Evolutionary conservation across 1,284 basidiomycete genomes (phyloP).

Genomic region (Coriolopsis trogii): DNA sequence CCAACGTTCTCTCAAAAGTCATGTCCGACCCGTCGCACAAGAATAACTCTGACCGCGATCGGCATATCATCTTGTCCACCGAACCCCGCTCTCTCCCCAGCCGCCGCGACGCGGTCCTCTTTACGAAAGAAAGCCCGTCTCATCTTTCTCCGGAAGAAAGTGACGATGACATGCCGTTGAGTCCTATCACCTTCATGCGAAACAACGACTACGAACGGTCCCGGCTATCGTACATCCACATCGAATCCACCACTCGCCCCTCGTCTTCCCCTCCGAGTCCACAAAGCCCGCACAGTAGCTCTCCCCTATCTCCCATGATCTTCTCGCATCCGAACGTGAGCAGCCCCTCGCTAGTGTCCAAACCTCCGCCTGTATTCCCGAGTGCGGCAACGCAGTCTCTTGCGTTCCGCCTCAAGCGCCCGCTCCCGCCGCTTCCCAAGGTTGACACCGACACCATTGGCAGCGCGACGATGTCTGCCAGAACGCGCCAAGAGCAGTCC

Average conservation of each 20-base stretch:
- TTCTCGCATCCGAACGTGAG: conserved; percentile 20
- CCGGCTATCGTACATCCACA: conserved; percentile 11
- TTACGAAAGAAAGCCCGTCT: conserved; percentile 6
- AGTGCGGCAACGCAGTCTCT: conserved; percentile 10
- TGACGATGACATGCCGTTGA: conserved; percentile 21
- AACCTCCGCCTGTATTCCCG: conserved; percentile 12
- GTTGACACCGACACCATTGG: conserved; percentile 14
- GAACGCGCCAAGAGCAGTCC: conserved; percentile 8
- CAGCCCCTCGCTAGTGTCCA: conserved; percentile 10
- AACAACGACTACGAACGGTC: conserved; percentile 21
- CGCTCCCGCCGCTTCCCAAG: conserved; percentile 21
- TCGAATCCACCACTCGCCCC: conserved; percentile 7
- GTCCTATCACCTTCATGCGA: conserved; percentile 19
- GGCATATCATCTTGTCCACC: conserved; percentile 11
- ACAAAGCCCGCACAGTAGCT: not conserved
- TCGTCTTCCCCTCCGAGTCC: conserved; percentile 12
- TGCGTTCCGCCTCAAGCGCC: conserved; percentile 13
- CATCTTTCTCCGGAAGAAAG: conserved; percentile 24
- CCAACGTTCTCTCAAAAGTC: conserved; percentile 12
- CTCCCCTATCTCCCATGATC: conserved; percentile 12
- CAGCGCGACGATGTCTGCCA: not conserved
- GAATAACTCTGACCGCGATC: conserved; percentile 2
- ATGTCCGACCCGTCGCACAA: conserved; percentile 12
- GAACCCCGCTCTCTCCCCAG: conserved; percentile 6
- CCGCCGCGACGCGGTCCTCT: conserved; percentile 4